Conservation (phyloP, 73 alveolate species). For the Halteria grandinella region DNA sequence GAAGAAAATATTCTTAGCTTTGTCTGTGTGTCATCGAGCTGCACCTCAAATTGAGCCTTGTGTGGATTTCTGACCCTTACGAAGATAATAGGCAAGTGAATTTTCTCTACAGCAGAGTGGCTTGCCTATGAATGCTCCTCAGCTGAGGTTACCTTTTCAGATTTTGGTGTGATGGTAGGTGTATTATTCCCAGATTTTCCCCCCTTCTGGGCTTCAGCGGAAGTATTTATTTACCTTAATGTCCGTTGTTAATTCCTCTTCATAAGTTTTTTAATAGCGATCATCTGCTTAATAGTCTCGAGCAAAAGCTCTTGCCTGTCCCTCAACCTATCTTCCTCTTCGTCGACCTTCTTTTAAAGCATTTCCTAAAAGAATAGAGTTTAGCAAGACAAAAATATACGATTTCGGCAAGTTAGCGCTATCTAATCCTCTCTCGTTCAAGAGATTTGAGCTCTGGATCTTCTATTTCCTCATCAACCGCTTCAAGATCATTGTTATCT, state of each 20-base stretch:
- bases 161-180: not conserved
- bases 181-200: not conserved
- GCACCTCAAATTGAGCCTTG: not conserved
- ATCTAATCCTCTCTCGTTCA: too few species aligned
- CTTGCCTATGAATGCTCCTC: not conserved
- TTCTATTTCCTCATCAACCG: not conserved
- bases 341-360: not conserved
- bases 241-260: not conserved
- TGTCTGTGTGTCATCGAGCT: not conserved
- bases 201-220: not conserved
- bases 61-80: not conserved
- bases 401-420: too few species aligned
- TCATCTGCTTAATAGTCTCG: conserved; percentile 3
- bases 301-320: not conserved
- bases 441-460: not conserved
- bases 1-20: not conserved
- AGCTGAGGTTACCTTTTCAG: conserved; percentile 12
- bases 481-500: not conserved
- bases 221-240: not conserved
- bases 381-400: too few species aligned
- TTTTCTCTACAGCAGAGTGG: not conserved
- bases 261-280: conserved; percentile 2
- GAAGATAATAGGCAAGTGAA: not conserved
- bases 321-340: not conserved
- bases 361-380: not conserved